These are phyloP conservation scores for Kodamaea derodonti DNA, from an alignment of 1,139 yeast genomes.

Conservation along the genomic window DNA sequence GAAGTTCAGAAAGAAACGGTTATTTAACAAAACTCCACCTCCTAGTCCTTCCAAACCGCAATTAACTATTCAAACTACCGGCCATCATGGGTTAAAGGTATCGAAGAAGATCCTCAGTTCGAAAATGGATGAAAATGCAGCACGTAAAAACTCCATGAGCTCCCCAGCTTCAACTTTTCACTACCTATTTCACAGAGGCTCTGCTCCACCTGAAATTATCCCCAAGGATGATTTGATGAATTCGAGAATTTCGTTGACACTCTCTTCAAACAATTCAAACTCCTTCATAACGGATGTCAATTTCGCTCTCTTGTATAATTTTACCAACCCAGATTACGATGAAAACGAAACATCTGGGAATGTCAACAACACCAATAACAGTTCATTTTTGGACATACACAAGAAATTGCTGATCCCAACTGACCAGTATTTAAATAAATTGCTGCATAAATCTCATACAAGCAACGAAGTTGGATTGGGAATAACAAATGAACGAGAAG, in stretches of 20 bases:
- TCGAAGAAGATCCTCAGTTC: slow-evolving; percentile 27
- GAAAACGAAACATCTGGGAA: slow-evolving; percentile 12
- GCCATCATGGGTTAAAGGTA: slow-evolving; percentile 26
- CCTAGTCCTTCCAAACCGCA: slow-evolving; percentile 20
- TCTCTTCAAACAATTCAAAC: slow-evolving; percentile 42
- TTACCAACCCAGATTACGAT: slow-evolving; percentile 38
- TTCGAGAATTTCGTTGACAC: slow-evolving; percentile 25
- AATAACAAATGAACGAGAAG: slow-evolving; percentile 10
- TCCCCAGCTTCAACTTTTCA: slow-evolving; percentile 39
- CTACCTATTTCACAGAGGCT: slow-evolving; percentile 29
- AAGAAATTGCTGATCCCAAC: slow-evolving; percentile 38
- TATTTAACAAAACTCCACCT: neutral
- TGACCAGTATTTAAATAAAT: slow-evolving; percentile 32
- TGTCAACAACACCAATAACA: neutral
- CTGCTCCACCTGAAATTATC: slow-evolving; percentile 6
- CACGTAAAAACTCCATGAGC: slow-evolving; percentile 24
- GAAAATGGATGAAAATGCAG: slow-evolving; percentile 17
- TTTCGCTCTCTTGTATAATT: slow-evolving; percentile 35
- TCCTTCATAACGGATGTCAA: slow-evolving; percentile 33
- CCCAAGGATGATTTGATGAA: slow-evolving; percentile 6
- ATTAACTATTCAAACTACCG: slow-evolving; percentile 26
- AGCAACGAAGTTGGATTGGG: slow-evolving; percentile 21
- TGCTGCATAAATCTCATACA: slow-evolving; percentile 14
- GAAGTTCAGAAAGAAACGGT: neutral
- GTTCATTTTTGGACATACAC: slow-evolving; percentile 27